Conservation (phyloP, 176 grass and related monocot genomes). For the Dactylis glomerata region DNA sequence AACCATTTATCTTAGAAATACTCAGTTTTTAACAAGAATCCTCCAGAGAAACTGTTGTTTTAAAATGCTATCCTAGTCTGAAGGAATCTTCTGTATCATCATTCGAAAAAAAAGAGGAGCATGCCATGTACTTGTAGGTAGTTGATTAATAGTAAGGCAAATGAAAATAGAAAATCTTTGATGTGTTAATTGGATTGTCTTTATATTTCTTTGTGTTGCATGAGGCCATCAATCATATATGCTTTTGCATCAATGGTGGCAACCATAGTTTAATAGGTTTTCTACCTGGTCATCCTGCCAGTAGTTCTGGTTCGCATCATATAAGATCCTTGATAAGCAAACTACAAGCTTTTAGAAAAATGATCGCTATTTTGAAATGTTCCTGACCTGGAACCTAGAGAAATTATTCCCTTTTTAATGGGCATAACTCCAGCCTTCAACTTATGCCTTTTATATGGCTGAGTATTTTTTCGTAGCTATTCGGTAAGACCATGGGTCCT, state of each 20-base stretch:
- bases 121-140: not conserved
- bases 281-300: not conserved
- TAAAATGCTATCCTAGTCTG: not conserved
- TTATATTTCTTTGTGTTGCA: not conserved
- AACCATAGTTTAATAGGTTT: not conserved
- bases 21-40: not conserved
- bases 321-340: not conserved
- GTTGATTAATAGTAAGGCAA: slow-evolving; percentile 2
- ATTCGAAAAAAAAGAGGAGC: not conserved
- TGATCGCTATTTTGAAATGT: not conserved
- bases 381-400: not conserved
- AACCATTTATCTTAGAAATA: not conserved
- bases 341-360: not conserved
- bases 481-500: not conserved
- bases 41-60: not conserved
- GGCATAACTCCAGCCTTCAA: not conserved
- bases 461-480: not conserved
- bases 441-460: not conserved
- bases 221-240: not conserved
- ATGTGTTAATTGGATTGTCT: not conserved
- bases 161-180: not conserved
- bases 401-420: not conserved
- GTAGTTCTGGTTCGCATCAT: not conserved
- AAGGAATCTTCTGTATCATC: not conserved
- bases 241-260: not conserved